A percentile compares a stretch with the other conserved stretches of the same genome.
These are phyloP conservation scores for Penicillium sp. DNA, from an alignment of 2,329 filamentous ascomycete genomes.

Conservation along the genomic window DNA sequence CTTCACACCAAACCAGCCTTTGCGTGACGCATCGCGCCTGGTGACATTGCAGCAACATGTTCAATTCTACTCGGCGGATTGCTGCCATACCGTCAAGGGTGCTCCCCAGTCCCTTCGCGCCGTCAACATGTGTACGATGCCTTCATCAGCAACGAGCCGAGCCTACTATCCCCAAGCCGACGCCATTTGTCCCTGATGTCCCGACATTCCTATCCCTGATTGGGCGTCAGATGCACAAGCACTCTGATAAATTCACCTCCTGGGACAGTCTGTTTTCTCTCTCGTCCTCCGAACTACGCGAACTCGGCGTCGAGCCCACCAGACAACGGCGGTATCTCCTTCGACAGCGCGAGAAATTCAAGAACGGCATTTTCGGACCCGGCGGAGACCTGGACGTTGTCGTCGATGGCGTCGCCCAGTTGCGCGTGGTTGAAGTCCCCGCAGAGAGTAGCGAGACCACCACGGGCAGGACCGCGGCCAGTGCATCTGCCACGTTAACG, in stretches of 20 bases:
- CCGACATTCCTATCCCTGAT: conserved; percentile 85
- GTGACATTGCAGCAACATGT: conserved; percentile 19
- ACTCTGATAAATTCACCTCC: conserved; percentile 79
- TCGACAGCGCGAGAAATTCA: conserved; percentile 81
- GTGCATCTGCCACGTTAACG: conserved; percentile 50
- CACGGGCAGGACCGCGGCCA: conserved; percentile 24
- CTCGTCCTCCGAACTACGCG: conserved; percentile 70
- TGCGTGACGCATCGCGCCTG: background rate
- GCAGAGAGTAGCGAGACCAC: conserved; percentile 27
- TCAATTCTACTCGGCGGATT: conserved; percentile 27
- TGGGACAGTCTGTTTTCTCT: conserved; percentile 90
- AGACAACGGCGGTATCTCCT: conserved; percentile 79
- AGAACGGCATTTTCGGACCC: conserved; percentile 70
- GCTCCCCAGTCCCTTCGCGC: conserved; percentile 12
- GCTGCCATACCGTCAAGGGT: conserved; percentile 24
- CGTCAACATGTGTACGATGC: conserved; percentile 33
- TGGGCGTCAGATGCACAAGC: conserved; percentile 77
- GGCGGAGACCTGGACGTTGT: conserved; percentile 80
- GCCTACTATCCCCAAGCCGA: conserved; percentile 62
- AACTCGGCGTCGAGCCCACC: conserved; percentile 81
- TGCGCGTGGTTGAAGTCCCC: conserved; percentile 56
- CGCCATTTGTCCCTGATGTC: conserved; percentile 80
- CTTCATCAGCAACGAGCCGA: conserved; percentile 39
- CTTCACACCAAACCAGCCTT: background rate
- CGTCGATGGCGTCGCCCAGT: conserved; percentile 55